phyloP scores from a whole-genome alignment of 2,329 filamentous ascomycete genomes.

The Aspergillus aculeatus region DNA sequence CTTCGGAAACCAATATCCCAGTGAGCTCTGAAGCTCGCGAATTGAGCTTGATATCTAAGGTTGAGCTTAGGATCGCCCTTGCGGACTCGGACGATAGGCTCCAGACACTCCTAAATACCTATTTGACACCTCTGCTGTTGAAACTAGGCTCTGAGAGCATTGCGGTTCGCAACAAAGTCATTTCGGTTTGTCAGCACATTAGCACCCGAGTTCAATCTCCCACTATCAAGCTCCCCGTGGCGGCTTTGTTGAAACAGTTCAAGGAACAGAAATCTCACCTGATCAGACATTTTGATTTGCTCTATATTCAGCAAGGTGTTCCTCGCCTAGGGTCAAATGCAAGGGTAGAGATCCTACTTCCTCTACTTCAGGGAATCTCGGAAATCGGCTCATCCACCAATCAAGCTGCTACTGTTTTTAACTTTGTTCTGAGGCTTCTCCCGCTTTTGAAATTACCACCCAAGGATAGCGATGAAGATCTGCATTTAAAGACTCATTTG shows the following conservation, averaged over 20 bases:
- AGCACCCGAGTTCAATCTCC: conserved; percentile 63
- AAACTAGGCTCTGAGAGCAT: conserved; percentile 81
- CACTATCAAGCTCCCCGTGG: conserved; percentile 75
- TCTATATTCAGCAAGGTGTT: conserved; percentile 84
- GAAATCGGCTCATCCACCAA: conserved; percentile 56
- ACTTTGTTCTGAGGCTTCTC: conserved; percentile 75
- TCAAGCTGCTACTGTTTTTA: conserved; percentile 70
- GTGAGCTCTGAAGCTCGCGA: conserved; percentile 59
- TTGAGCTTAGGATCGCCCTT: conserved; percentile 79
- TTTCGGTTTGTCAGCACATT: conserved; percentile 69
- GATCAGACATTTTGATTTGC: conserved; percentile 82
- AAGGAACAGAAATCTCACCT: conserved; percentile 72
- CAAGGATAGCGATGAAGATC: conserved; percentile 76
- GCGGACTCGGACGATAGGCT: conserved; percentile 83
- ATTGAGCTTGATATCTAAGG: conserved; percentile 77
- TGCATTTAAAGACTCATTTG: conserved; percentile 63
- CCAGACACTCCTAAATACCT: conserved; percentile 71
- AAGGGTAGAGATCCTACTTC: conserved; percentile 70
- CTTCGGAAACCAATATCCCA: conserved; percentile 27
- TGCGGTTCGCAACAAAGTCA: conserved; percentile 76
- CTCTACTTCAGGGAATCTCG: conserved; percentile 65
- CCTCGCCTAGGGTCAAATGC: conserved; percentile 60
- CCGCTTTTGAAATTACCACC: conserved; percentile 66
- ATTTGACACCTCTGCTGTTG: conserved; percentile 76
- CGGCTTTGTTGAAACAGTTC: conserved; percentile 83